Conservation (phyloP, 2,329 filamentous ascomycete species). For the Exophiala xenobiotica region DNA sequence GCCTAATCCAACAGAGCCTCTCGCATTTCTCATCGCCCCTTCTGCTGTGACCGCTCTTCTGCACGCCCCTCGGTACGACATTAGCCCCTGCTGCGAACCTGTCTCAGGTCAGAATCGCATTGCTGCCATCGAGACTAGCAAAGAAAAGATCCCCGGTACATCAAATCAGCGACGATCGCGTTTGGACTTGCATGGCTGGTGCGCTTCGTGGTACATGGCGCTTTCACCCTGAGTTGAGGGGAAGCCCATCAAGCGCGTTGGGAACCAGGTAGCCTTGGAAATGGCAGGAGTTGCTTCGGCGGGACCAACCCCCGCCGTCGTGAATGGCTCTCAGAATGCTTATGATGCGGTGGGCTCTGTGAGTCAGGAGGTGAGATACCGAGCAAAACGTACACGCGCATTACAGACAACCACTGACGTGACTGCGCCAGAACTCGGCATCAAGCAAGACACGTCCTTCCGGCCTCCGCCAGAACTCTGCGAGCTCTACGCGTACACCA, state of each 20-base stretch:
- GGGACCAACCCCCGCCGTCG: slow-evolving; percentile 15
- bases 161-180: neutral
- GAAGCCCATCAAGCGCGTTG: slow-evolving; percentile 8
- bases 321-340: slow-evolving; percentile 11
- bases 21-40: slow-evolving; percentile 1
- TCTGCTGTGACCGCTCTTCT: slow-evolving; percentile 13
- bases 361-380: slow-evolving; percentile 26
- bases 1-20: neutral
- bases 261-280: slow-evolving; percentile 2
- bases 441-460: slow-evolving; percentile 18
- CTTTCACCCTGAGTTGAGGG: slow-evolving; percentile 23
- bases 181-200: slow-evolving; percentile 8
- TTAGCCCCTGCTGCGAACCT: slow-evolving; percentile 9
- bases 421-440: slow-evolving; percentile 18
- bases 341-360: slow-evolving; percentile 16
- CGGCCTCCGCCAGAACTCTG: slow-evolving; percentile 20
- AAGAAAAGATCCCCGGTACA: neutral
- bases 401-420: slow-evolving; percentile 1
- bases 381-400: too few species aligned
- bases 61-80: slow-evolving; percentile 17
- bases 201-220: slow-evolving; percentile 17
- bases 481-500: slow-evolving; percentile 21
- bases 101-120: neutral
- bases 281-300: slow-evolving; percentile 22
- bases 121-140: neutral